Percentiles rank a stretch among this genome's conserved stretches.
These are phyloP conservation scores for Candida qinlingensis DNA, from an alignment of 805 yeast genomes.

Conservation along the genomic window DNA sequence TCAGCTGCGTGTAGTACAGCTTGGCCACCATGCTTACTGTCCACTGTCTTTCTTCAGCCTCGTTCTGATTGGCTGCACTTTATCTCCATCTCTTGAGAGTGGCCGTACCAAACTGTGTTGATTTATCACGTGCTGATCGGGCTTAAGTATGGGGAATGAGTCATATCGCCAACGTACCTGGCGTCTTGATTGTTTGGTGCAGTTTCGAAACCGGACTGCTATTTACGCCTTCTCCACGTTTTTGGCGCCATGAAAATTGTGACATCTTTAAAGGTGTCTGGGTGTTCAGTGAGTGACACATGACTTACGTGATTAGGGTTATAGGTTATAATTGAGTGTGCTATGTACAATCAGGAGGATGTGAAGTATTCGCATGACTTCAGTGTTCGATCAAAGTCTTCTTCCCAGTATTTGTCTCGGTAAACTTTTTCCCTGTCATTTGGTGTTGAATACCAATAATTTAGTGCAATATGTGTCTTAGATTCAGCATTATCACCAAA, in stretches of 20 bases:
- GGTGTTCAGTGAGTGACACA: not conserved
- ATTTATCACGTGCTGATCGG: not conserved
- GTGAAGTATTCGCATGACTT: slow-evolving; percentile 25
- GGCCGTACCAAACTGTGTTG: not conserved
- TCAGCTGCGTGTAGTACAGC: not conserved
- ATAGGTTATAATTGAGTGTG: no score
- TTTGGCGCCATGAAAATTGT: not conserved
- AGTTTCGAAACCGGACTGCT: not conserved
- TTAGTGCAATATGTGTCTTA: slow-evolving; percentile 52
- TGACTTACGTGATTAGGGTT: not conserved
- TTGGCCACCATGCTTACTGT: not conserved
- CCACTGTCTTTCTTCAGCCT: not conserved
- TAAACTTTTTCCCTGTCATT: slow-evolving; percentile 35
- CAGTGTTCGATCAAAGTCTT: slow-evolving; percentile 43
- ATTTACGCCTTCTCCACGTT: not conserved
- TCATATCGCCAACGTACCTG: not conserved
- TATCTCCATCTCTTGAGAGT: not conserved
- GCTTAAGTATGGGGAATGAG: not conserved
- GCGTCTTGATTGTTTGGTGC: not conserved
- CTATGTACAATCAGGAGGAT: not conserved
- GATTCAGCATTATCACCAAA: slow-evolving; percentile 35
- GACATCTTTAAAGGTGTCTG: not conserved
- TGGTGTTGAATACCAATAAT: slow-evolving; percentile 76
- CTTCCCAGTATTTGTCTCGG: slow-evolving; percentile 46
- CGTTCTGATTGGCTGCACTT: not conserved